A percentile compares a stretch with the other conserved stretches of the same genome.
Conservation (phyloP, 2,329 filamentous ascomycete species). For the Ceratocystis cubensis region DNA sequence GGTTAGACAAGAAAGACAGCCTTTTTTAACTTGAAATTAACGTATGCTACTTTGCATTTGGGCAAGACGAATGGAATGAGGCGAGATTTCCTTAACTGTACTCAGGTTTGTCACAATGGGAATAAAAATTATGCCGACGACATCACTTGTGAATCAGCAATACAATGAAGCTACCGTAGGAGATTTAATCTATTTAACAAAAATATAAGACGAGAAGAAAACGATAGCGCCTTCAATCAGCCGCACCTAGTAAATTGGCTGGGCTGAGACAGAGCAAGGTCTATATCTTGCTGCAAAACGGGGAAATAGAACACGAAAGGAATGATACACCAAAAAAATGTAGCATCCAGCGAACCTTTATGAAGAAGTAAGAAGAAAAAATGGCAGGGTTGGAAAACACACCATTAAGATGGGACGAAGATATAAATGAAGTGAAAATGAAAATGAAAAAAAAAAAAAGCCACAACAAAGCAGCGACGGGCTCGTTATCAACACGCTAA, state of each 20-base stretch:
- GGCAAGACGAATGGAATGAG: neutral
- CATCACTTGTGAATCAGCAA: too few relatives aligned
- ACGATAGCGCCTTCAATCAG: neutral
- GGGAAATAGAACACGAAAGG: neutral
- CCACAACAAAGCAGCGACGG: neutral
- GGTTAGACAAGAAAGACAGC: slow-evolving; percentile 31
- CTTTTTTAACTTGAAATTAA: neutral
- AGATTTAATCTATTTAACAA: neutral
- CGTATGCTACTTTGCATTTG: neutral
- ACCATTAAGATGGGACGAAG: neutral
- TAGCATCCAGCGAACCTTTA: neutral
- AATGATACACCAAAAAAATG: neutral
- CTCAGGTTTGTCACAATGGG: neutral
- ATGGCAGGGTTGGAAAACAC: neutral
- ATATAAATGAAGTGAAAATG: slow-evolving; percentile 23
- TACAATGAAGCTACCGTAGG: neutral
- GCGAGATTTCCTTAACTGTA: neutral
- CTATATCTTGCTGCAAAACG: neutral
- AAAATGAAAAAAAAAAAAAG: neutral
- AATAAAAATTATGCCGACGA: neutral
- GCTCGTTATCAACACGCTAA: slow-evolving; percentile 27
- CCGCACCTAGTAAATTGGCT: neutral
- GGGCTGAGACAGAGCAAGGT: slow-evolving; percentile 17
- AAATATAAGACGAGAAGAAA: neutral
- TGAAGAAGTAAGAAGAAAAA: neutral